These are phyloP conservation scores for Suhomyces terraborum DNA, from an alignment of 1,139 yeast genomes.

Conservation along the genomic window DNA sequence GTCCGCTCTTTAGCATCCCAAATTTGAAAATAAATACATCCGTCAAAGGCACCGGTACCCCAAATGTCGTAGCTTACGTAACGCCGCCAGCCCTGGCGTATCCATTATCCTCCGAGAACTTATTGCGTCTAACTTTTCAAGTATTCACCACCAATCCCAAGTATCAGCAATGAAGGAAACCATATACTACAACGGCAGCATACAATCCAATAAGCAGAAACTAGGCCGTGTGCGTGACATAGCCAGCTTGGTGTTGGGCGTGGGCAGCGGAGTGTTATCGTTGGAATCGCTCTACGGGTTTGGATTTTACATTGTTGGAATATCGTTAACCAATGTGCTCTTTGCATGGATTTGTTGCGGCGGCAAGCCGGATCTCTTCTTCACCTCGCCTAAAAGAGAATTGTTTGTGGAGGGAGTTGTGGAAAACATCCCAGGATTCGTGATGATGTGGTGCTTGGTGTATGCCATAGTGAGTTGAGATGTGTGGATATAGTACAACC, in stretches of 20 bases:
- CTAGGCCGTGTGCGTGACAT: constrained; percentile 62
- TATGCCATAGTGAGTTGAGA: constrained; percentile 55
- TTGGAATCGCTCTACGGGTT: constrained; percentile 68
- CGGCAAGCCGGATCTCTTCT: constrained; percentile 49
- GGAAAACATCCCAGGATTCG: constrained; percentile 65
- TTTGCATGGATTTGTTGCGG: constrained; percentile 47
- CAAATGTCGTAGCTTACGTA: constrained; percentile 2
- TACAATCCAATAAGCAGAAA: constrained; percentile 40
- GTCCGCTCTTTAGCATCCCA: no score
- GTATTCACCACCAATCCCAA: no score
- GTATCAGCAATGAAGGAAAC: constrained; percentile 12
- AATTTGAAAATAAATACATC: no score
- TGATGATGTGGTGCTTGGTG: constrained; percentile 84
- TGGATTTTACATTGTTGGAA: constrained; percentile 54
- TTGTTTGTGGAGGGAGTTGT: constrained; percentile 58
- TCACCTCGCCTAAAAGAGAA: constrained; percentile 54
- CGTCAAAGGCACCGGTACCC: no score
- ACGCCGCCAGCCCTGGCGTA: no score
- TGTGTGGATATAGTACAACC: not conserved
- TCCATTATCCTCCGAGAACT: no score
- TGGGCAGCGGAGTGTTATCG: constrained; percentile 71
- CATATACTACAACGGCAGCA: constrained; percentile 20
- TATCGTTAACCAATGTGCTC: constrained; percentile 44
- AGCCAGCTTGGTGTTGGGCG: constrained; percentile 65
- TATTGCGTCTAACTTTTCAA: no score